Conservation (phyloP, 2,329 filamentous ascomycete species). For the Aspergillus jensenii region DNA sequence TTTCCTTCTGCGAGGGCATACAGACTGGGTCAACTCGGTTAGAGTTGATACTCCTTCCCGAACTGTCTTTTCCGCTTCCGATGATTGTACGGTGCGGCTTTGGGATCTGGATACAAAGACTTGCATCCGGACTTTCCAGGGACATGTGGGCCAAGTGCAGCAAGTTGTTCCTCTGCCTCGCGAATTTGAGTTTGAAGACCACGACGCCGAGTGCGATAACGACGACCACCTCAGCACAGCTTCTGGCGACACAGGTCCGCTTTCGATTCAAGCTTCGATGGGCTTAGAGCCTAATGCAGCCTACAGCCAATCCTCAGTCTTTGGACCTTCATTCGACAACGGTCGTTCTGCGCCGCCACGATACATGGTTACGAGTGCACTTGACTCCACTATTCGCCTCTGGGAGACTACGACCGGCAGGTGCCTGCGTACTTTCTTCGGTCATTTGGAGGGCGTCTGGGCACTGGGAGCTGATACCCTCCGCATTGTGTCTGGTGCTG, state of each 20-base stretch:
- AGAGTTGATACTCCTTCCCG: constrained; percentile 78
- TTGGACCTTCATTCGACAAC: constrained; percentile 62
- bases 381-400: constrained; percentile 87
- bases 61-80: constrained; percentile 88
- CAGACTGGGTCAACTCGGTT: constrained; percentile 96
- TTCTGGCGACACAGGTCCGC: constrained; percentile 30
- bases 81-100: constrained; percentile 86
- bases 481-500: constrained; percentile 81
- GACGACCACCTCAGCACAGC: constrained; percentile 47
- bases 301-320: constrained; percentile 51
- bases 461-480: constrained; percentile 84
- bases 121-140: constrained; percentile 75
- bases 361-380: constrained; percentile 89
- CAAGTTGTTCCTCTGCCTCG: constrained; percentile 80
- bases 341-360: constrained; percentile 73
- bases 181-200: constrained; percentile 86
- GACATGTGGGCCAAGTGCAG: constrained; percentile 93
- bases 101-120: constrained; percentile 87
- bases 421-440: constrained; percentile 91
- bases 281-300: constrained; percentile 24
- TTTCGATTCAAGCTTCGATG: constrained; percentile 24
- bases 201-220: constrained; percentile 58
- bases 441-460: constrained; percentile 96
- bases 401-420: constrained; percentile 84
- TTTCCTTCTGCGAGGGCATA: constrained; percentile 78